Percentiles rank a stretch among this genome's conserved stretches.
Evolutionary conservation across 331 rosid species (phyloP).

Genomic region (Malus hybrid): DNA sequence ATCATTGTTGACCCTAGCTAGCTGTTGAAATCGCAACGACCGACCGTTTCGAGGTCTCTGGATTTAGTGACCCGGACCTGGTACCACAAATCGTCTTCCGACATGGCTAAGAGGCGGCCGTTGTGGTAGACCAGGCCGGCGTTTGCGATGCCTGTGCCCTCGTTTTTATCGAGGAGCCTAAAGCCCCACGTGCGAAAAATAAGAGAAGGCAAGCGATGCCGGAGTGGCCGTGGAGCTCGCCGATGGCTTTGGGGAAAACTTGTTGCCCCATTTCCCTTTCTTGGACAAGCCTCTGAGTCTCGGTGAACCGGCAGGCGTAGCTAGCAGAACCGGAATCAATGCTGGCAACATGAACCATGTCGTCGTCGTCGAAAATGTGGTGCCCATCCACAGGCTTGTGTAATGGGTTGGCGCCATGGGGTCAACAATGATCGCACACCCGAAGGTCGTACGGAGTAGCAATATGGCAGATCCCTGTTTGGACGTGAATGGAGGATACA

Average conservation of each 20-base stretch:
- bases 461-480: no score
- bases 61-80: conserved; percentile 50
- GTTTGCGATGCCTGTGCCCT: conserved; percentile 85
- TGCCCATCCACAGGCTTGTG: conserved; percentile 70
- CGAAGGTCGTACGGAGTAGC: no score
- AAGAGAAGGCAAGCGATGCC: conserved; percentile 64
- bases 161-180: conserved; percentile 57
- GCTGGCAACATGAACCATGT: conserved; percentile 82
- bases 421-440: no score
- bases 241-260: conserved; percentile 80
- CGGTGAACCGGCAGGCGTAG: conserved; percentile 91
- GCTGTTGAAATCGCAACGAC: conserved; percentile 47
- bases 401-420: conserved; percentile 72
- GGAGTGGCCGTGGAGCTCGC: conserved; percentile 90
- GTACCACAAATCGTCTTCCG: conserved; percentile 88
- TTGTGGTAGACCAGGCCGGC: conserved; percentile 74
- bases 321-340: conserved; percentile 49
- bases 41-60: conserved; percentile 64
- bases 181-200: conserved; percentile 54
- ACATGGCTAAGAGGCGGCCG: conserved; percentile 71
- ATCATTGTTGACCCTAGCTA: conserved; percentile 78
- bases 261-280: conserved; percentile 64
- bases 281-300: conserved; percentile 64
- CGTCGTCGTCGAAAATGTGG: conserved; percentile 92
- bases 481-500: no score